Evolutionary conservation across 1,284 basidiomycete genomes (phyloP).

Genomic region (Paramarasmius palmivorus): DNA sequence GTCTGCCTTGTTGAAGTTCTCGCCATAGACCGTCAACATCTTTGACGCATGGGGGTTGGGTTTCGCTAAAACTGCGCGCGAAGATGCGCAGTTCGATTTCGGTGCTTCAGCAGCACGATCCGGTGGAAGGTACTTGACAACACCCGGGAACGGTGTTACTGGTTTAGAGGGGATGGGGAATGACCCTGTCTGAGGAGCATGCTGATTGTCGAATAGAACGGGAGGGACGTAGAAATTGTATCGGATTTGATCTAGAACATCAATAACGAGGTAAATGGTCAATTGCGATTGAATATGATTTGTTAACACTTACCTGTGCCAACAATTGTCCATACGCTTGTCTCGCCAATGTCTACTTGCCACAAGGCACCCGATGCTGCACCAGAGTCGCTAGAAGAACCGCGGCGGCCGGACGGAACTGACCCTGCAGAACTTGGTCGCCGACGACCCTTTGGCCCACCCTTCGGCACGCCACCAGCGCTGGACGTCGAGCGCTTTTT

Average conservation of each 20-base stretch:
- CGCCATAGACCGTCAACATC: constrained; percentile 86
- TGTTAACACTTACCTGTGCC: constrained; percentile 66
- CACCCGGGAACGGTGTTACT: constrained; percentile 83
- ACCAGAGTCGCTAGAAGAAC: constrained; percentile 61
- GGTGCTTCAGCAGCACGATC: constrained; percentile 77
- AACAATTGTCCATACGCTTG: constrained; percentile 92
- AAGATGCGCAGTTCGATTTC: constrained; percentile 62
- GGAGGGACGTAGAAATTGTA: constrained; percentile 95
- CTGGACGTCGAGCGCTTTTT: constrained; percentile 79
- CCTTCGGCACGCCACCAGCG: constrained; percentile 63
- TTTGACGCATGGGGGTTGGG: constrained; percentile 70
- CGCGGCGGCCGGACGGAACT: constrained; percentile 61
- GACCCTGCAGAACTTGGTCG: constrained; percentile 76
- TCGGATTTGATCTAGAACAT: constrained; percentile 70
- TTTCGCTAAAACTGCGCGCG: constrained; percentile 68
- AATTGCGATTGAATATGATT: constrained; percentile 4
- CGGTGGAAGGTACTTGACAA: constrained; percentile 84
- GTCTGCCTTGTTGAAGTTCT: constrained; percentile 83
- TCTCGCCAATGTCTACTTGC: constrained; percentile 87
- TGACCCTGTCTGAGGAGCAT: constrained; percentile 60
- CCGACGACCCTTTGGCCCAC: constrained; percentile 61
- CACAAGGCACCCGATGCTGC: constrained; percentile 79
- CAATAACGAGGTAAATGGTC: constrained; percentile 14
- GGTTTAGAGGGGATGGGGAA: constrained; percentile 80
- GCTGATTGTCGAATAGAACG: constrained; percentile 75